Conservation (phyloP, 257 asterid species). For the Anisodus acutangulus region DNA sequence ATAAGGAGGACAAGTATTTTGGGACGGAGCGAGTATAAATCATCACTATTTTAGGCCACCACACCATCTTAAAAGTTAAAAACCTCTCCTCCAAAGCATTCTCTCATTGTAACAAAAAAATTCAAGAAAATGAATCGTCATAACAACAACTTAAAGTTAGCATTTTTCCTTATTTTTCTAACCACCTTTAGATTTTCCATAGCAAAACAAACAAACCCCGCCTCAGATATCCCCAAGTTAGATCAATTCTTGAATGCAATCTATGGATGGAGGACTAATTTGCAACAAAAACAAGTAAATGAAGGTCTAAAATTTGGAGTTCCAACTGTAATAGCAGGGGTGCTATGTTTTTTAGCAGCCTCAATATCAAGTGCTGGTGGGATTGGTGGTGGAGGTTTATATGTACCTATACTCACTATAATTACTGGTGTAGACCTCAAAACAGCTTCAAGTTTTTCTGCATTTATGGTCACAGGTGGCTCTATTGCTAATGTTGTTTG, state of each 20-base stretch:
- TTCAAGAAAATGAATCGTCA: slow-evolving; percentile 26
- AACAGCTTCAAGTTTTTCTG: slow-evolving; percentile 68
- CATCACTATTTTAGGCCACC: not conserved
- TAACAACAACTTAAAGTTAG: not conserved
- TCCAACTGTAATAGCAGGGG: slow-evolving; percentile 47
- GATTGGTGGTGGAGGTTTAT: slow-evolving; percentile 84
- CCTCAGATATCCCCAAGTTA: slow-evolving; percentile 4
- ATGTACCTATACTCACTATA: slow-evolving; percentile 67
- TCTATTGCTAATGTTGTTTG: slow-evolving; percentile 66
- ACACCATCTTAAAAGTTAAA: not conserved
- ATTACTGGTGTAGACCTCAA: slow-evolving; percentile 72
- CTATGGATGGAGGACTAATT: slow-evolving; percentile 35
- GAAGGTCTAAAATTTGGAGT: slow-evolving; percentile 26
- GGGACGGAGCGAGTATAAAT: no score
- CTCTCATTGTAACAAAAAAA: not conserved
- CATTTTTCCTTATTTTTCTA: slow-evolving; percentile 8
- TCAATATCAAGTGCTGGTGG: slow-evolving; percentile 87
- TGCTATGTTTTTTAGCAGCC: slow-evolving; percentile 63
- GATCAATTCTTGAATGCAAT: slow-evolving; percentile 39
- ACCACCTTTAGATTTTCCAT: slow-evolving; percentile 3
- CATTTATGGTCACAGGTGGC: slow-evolving; percentile 88
- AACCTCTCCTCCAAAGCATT: not conserved
- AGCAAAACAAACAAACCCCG: slow-evolving; percentile 24
- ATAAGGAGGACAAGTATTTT: no score
- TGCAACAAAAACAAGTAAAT: slow-evolving; percentile 23